Evolutionary conservation across 306 rosid genomes (phyloP).

Genomic region (Prunus dulcis): DNA sequence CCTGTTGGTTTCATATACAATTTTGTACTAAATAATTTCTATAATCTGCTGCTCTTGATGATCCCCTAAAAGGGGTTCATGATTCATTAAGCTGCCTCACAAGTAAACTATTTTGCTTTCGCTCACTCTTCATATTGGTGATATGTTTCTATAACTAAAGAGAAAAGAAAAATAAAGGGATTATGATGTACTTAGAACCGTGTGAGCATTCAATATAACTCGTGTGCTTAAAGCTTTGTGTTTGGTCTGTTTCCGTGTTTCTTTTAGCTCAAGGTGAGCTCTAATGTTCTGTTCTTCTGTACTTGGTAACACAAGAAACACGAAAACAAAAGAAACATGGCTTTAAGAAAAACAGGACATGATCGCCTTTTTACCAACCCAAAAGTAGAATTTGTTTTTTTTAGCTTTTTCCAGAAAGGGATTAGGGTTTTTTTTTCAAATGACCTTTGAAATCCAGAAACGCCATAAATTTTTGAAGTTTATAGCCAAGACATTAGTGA

Average conservation of each 20-base stretch:
- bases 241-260: background rate
- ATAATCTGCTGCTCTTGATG: background rate
- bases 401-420: background rate
- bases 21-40: constrained; percentile 2
- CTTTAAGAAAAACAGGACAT: background rate
- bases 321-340: background rate
- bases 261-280: background rate
- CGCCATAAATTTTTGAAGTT: too few species aligned
- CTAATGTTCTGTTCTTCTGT: background rate
- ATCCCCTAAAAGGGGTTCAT: background rate
- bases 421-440: too few species aligned
- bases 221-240: background rate
- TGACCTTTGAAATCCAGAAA: background rate
- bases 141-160: too few species aligned
- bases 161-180: too few species aligned
- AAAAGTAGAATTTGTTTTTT: background rate
- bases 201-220: too few species aligned
- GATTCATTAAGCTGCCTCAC: background rate
- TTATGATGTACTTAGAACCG: too few species aligned
- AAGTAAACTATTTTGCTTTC: background rate
- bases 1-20: background rate
- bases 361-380: background rate
- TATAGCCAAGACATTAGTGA: too few species aligned
- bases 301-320: background rate
- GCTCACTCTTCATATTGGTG: background rate